Evolutionary conservation across 1,139 yeast genomes (phyloP).

Genomic region (Kodamaea arcana): DNA sequence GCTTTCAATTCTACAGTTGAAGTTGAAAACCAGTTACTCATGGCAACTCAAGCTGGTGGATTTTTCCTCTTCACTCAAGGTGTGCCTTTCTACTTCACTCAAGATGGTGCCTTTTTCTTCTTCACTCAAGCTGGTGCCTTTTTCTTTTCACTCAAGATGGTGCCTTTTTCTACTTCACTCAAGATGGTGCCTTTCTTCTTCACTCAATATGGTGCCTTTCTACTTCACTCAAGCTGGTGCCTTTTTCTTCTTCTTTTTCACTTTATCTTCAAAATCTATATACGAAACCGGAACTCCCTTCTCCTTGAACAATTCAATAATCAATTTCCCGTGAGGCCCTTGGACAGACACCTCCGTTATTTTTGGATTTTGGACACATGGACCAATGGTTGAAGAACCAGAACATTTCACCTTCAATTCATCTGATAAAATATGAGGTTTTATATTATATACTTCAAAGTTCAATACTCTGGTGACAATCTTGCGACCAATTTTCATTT

Average conservation of each 20-base stretch:
- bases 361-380: slow-evolving; percentile 51
- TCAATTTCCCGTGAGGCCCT: slow-evolving; percentile 76
- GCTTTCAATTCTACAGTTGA: no score
- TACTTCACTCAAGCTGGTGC: slow-evolving; percentile 13
- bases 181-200: no score
- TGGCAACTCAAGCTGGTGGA: no score
- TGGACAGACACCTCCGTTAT: slow-evolving; percentile 74
- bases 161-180: not conserved
- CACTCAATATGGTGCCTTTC: slow-evolving; percentile 13
- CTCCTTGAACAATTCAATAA: slow-evolving; percentile 53
- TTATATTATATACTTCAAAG: slow-evolving; percentile 64
- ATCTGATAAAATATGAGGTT: slow-evolving; percentile 61
- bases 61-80: no score
- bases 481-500: slow-evolving; percentile 79
- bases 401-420: slow-evolving; percentile 78
- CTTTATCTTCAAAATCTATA: slow-evolving; percentile 59
- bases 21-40: no score
- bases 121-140: no score
- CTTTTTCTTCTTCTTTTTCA: slow-evolving; percentile 51
- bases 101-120: no score
- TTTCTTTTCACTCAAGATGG: not conserved
- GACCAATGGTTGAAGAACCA: slow-evolving; percentile 76
- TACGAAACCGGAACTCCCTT: slow-evolving; percentile 68
- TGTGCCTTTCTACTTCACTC: no score
- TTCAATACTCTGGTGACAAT: slow-evolving; percentile 69